Conservation (phyloP, 139 green algal species). For the Chlorella ohadii region DNA sequence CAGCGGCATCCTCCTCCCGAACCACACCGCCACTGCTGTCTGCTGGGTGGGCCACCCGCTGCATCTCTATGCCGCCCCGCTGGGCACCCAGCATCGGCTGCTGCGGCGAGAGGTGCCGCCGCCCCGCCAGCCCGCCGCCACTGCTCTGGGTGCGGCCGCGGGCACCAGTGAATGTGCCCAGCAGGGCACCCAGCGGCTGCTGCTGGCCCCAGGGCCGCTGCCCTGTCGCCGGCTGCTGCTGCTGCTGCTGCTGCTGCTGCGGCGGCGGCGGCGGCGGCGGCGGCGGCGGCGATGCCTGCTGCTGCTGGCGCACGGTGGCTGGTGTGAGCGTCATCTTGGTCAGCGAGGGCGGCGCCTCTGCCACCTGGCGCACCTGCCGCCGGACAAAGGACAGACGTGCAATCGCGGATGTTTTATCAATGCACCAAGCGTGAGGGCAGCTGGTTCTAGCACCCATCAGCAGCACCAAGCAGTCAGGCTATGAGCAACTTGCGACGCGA, state of each 20-base stretch:
- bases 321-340: slow-evolving; percentile 1
- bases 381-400: too few species aligned
- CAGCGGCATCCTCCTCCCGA: neutral
- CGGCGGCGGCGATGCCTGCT: too few species aligned
- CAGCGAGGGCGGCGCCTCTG: neutral
- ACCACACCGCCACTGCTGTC: neutral
- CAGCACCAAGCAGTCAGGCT: too few species aligned
- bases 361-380: slow-evolving; percentile 4
- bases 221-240: neutral
- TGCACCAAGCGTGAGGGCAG: too few species aligned
- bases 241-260: neutral
- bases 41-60: neutral
- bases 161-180: neutral
- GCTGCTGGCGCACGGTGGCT: neutral
- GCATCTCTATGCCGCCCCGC: neutral
- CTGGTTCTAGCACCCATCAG: neutral
- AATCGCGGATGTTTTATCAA: too few species aligned
- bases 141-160: neutral
- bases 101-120: neutral
- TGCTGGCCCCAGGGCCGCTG: neutral
- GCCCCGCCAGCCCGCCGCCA: neutral
- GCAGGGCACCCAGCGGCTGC: neutral
- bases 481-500: too few species aligned
- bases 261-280: too few species aligned
- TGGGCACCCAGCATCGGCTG: neutral